Conservation (phyloP, 2,329 filamentous ascomycete species). For the Aspergillus piperis region DNA sequence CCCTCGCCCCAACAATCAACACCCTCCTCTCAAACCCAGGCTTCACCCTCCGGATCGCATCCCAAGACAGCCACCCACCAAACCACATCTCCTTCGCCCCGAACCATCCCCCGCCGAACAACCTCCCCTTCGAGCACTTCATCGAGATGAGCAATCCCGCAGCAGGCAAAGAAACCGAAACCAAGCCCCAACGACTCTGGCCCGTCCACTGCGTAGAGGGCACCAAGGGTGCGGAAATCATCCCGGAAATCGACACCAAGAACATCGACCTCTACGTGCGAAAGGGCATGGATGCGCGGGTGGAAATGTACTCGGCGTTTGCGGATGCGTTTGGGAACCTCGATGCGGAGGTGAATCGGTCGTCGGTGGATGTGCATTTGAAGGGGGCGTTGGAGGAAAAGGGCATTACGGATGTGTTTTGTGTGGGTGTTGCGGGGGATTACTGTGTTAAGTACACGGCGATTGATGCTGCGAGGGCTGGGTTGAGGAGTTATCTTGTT, state of each 20-base stretch:
- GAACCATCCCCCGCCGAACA: slow-evolving; percentile 67
- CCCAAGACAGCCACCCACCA: slow-evolving; percentile 86
- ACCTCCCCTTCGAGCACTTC: slow-evolving; percentile 67
- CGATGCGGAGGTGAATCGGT: slow-evolving; percentile 34
- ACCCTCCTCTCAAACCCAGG: slow-evolving; percentile 65
- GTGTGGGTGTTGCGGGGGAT: slow-evolving; percentile 83
- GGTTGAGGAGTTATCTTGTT: slow-evolving; percentile 75
- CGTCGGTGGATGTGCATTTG: slow-evolving; percentile 59
- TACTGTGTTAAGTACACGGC: slow-evolving; percentile 87
- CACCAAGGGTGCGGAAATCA: slow-evolving; percentile 70
- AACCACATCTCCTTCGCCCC: slow-evolving; percentile 85
- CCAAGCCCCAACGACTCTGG: slow-evolving; percentile 74
- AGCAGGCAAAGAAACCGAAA: slow-evolving; percentile 57
- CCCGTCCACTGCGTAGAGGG: slow-evolving; percentile 83
- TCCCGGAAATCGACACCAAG: slow-evolving; percentile 66
- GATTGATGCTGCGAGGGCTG: slow-evolving; percentile 71
- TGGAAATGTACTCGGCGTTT: slow-evolving; percentile 96
- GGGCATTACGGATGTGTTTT: slow-evolving; percentile 74
- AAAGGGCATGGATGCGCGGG: slow-evolving; percentile 72
- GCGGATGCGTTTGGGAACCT: slow-evolving; percentile 70
- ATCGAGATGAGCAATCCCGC: slow-evolving; percentile 58
- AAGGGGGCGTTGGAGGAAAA: slow-evolving; percentile 57
- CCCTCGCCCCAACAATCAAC: slow-evolving; percentile 73
- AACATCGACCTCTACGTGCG: slow-evolving; percentile 68
- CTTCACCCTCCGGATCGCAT: slow-evolving; percentile 75